A percentile compares a stretch with the other conserved stretches of the same genome.
These are phyloP conservation scores for Ustulina deusta DNA, from an alignment of 2,329 filamentous ascomycete genomes.

Conservation along the genomic window DNA sequence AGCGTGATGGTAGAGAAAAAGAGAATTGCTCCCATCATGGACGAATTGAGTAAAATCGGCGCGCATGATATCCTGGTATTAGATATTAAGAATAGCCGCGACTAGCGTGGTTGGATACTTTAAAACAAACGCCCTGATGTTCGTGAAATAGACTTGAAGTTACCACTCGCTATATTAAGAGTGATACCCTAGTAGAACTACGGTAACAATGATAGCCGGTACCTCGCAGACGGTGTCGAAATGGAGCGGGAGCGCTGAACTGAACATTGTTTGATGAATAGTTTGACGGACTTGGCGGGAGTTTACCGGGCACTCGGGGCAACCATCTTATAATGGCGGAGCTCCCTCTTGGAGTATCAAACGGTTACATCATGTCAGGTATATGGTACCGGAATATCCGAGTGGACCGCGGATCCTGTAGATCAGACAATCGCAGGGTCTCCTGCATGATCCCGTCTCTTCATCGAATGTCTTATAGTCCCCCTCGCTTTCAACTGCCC, in stretches of 20 bases:
- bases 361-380: conserved; percentile 24
- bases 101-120: conserved; percentile 32
- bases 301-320: conserved; percentile 2
- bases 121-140: neutral
- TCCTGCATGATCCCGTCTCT: neutral
- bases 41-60: conserved; percentile 79
- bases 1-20: conserved; percentile 93
- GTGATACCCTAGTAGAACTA: neutral
- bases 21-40: conserved; percentile 87
- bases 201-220: neutral
- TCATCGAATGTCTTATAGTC: neutral
- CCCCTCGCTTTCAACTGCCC: neutral
- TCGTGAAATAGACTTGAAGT: neutral
- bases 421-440: neutral
- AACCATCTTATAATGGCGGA: conserved; percentile 25
- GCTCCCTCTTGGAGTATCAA: neutral
- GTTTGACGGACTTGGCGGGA: neutral
- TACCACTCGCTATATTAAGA: neutral
- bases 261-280: no score
- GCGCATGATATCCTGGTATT: conserved; percentile 88
- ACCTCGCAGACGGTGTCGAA: neutral
- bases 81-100: conserved; percentile 78
- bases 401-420: conserved; percentile 19
- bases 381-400: neutral
- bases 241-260: neutral